Base-by-base conservation (phyloP, 1,284 basidiomycete genomes). In the Anthracocystis setariae region DNA sequence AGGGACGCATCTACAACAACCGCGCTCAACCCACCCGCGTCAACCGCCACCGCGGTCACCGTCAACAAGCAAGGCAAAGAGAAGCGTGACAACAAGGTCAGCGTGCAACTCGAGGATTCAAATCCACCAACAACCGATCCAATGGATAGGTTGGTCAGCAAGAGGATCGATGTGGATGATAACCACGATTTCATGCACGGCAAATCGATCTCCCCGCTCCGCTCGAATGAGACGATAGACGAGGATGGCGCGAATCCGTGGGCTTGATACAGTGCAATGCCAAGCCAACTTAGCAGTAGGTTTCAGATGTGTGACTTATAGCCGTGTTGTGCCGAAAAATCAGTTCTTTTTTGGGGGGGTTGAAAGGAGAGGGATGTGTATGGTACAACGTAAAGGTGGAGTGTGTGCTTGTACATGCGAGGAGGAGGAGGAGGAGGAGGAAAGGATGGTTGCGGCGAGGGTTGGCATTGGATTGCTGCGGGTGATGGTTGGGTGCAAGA, bases 171-270 rank as follows among this genome's bases (percentile, higher is more conserved):
- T n/a, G 64, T 67, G 0, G 40, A 60, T 7, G 58, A 67, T 8
- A 67, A 67, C 18, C 29, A 60, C 17, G 49, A 15, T 1, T 67
- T 67, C 21, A 17, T 67, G 21, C 55, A 57, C 20, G 65, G 65
- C 0, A 46, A 50, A 18, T 46, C 50, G 40, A 46, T 68, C 17
- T 48, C 39, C 13, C 54, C 58, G 27, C 46, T 68, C 17, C 47
- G 39, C 10, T 50, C 58, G 10, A 46, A 47, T 13, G 46, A 47
- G 7, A 29, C 18, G 20, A 20, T 56, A 48, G 46, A 55, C 17
- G 52, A 60, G 20, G 43, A 54, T 37, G 65, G 43, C 1, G 7
- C 13, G 8, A 68, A 68, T 48, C 65, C 65, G 0, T 68, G 65
- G 65, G 33, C 50, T 33, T 68, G 46, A n/a, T n/a, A n/a, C n/a